Conservation (phyloP, 805 yeast genomes). For the Kluyveromyces lactis region DNA sequence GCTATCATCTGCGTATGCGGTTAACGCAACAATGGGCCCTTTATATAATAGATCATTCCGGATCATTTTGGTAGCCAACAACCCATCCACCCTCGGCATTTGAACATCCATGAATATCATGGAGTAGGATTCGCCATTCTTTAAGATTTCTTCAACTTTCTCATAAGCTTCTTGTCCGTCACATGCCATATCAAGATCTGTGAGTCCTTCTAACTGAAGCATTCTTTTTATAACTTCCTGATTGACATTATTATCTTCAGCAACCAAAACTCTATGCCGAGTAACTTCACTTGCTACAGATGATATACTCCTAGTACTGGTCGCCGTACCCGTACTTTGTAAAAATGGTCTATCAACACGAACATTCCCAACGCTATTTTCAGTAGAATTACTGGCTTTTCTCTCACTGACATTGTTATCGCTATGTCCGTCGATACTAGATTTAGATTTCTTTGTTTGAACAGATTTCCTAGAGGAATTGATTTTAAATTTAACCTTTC, state of each 20-base stretch:
- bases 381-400: slow-evolving; percentile 4
- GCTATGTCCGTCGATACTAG: slow-evolving; percentile 9
- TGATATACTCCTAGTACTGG: slow-evolving; percentile 18
- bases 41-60: slow-evolving; percentile 51
- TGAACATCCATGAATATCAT: slow-evolving; percentile 94
- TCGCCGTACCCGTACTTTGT: slow-evolving; percentile 36
- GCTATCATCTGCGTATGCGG: slow-evolving; percentile 92
- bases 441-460: slow-evolving; percentile 16
- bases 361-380: slow-evolving; percentile 13
- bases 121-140: slow-evolving; percentile 42
- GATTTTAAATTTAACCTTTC: slow-evolving; percentile 34
- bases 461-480: slow-evolving; percentile 19
- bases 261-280: slow-evolving; percentile 54
- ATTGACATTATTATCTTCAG: slow-evolving; percentile 90
- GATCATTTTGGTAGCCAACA: slow-evolving; percentile 70
- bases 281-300: slow-evolving; percentile 17
- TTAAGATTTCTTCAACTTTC: slow-evolving; percentile 43
- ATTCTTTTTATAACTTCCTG: slow-evolving; percentile 90
- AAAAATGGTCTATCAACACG: slow-evolving; percentile 27
- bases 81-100: slow-evolving; percentile 91
- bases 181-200: slow-evolving; percentile 65
- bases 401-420: slow-evolving; percentile 4
- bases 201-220: slow-evolving; percentile 76
- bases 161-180: slow-evolving; percentile 89
- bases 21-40: slow-evolving; percentile 84